Evolutionary conservation across 2,329 filamentous ascomycete species (phyloP).

Genomic region (Cladosporium sp.): DNA sequence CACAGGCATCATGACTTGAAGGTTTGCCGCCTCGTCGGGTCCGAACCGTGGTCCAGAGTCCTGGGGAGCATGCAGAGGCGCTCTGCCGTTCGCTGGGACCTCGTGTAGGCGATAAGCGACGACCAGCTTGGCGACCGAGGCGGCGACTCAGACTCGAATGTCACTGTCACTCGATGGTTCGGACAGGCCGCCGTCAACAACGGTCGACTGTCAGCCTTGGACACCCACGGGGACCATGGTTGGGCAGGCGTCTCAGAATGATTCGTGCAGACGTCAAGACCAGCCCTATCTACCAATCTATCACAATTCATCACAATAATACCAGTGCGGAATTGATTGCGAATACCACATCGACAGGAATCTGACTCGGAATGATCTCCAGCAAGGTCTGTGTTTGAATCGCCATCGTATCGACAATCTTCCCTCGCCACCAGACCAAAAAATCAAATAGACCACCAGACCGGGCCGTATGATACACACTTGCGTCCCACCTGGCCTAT

Average conservation of each 20-base stretch:
- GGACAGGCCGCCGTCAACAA: not conserved
- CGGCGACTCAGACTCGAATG: not conserved
- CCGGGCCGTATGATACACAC: not conserved
- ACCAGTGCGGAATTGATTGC: not conserved
- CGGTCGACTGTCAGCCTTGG: not conserved
- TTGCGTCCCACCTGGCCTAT: not conserved
- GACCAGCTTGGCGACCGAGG: not conserved
- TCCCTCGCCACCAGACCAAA: not conserved
- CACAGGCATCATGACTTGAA: constrained; percentile 13
- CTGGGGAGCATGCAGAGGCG: constrained; percentile 8
- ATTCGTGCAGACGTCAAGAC: constrained; percentile 12
- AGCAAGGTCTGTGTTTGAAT: not conserved
- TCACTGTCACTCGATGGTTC: not conserved
- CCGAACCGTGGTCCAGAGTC: constrained; percentile 11
- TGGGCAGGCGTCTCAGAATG: not conserved
- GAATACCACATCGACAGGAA: not conserved
- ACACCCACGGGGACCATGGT: not conserved
- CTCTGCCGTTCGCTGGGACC: not conserved
- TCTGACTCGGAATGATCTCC: not conserved
- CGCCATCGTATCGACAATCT: not conserved
- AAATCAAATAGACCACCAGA: not conserved
- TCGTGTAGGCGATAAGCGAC: not conserved
- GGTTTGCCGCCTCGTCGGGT: constrained; percentile 12
- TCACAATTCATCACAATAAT: not conserved
- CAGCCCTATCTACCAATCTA: not conserved